Base-by-base conservation (phyloP, 306 rosid species). In the Crotalaria pallida region DNA sequence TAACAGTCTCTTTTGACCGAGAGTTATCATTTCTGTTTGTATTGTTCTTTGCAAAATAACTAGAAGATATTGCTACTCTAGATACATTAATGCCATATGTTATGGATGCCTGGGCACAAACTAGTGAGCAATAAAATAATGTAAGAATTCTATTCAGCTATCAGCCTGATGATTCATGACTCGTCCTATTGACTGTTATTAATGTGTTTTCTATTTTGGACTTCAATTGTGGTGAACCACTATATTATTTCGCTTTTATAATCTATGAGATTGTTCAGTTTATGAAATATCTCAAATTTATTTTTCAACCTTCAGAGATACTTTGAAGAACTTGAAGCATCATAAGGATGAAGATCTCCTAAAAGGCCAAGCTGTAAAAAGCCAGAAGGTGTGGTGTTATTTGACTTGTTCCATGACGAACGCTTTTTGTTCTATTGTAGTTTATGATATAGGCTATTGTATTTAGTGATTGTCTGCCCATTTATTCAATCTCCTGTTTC, bases 361-460 rank as follows among this genome's bases (percentile, higher is more conserved):
- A 3, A 94, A 94, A 79, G 97, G 98, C 38, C 87, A 85, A 82
- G 97, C 94, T 48, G 84, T 90, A 80, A 93, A 82, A 80, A 90
- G 72, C 81, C 98, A 90, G 78, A 90, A 86, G 97, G 97, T 93
- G 27, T 58, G 78, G 15, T 36, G 1, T 72, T 71, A 49, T 44
- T 56, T 57, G 52, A 62, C 31, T 62, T 5, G 8, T 44, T n/a
- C 52, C 21, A 22, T 48, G 68, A 26, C 13, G 1, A 38, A 16
- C 26, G 23, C 17, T 71, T 71, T 69, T 13, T 15, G 21, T 17
- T 44, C 67, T 7, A 12, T 16, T 59, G 10, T 33, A 51, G 41
- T 56, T 11, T 3, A 41, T 11, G 47, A 13, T 38, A 13, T 23
- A 53, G 17, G 47, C 33, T 48, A 18, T 52, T 72, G n/a, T 36